Evolutionary conservation across 768 basidiomycete genomes (phyloP).

Genomic region (Rhizopogon vulgaris): DNA sequence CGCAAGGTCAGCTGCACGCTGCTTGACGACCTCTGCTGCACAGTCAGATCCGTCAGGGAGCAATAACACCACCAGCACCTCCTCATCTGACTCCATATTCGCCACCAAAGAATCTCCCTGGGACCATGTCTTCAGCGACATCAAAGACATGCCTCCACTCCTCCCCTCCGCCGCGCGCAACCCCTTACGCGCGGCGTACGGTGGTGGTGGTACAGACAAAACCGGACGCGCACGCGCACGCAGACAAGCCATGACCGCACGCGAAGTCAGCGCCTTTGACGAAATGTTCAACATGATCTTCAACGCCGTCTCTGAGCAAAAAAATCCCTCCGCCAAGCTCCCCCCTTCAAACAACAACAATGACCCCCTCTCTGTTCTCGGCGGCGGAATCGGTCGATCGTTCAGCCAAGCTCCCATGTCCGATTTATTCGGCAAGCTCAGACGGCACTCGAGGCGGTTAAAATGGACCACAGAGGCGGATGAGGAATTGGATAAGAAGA

Average conservation of each 20-base stretch:
- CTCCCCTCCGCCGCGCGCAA: conserved; percentile 14
- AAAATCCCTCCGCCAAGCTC: conserved; percentile 10
- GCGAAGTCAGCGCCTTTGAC: conserved; percentile 60
- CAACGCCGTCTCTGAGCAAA: conserved; percentile 38
- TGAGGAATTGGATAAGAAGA: conserved; percentile 58
- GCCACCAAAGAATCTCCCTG: conserved; percentile 34
- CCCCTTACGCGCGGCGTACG: conserved; percentile 6
- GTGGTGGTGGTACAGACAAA: background rate
- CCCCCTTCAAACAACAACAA: background rate
- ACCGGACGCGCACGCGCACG: conserved; percentile 16
- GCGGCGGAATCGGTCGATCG: conserved; percentile 16
- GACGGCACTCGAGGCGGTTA: conserved; percentile 41
- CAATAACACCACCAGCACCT: background rate
- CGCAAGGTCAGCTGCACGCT: conserved; percentile 1
- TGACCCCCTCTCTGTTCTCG: background rate
- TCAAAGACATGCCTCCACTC: conserved; percentile 28
- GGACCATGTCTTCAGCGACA: conserved; percentile 49
- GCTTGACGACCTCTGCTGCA: background rate
- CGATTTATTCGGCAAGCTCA: conserved; percentile 52
- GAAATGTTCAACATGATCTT: conserved; percentile 74
- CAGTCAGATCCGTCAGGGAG: background rate
- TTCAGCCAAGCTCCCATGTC: conserved; percentile 19
- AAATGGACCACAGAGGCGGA: conserved; percentile 48
- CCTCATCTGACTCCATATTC: conserved; percentile 26
- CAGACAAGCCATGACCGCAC: conserved; percentile 60